These are phyloP conservation scores for Alternaria solani DNA, from an alignment of 2,329 filamentous ascomycete genomes.

Conservation along the genomic window DNA sequence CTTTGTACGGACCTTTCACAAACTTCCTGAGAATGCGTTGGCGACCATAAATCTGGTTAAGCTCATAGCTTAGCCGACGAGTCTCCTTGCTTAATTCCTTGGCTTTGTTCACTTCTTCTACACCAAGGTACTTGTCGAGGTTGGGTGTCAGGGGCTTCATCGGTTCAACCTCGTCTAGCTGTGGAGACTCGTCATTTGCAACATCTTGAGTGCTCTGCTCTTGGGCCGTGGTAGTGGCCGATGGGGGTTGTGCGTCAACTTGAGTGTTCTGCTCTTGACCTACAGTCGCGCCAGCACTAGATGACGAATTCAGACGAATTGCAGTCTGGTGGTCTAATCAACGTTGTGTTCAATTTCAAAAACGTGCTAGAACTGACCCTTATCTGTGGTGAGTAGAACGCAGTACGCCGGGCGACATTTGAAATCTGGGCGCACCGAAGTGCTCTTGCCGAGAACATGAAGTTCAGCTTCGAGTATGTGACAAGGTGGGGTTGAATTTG, in stretches of 20 bases:
- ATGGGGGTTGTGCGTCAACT: not conserved
- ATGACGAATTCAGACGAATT: constrained; percentile 3
- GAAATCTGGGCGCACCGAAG: not conserved
- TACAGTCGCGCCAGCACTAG: not conserved
- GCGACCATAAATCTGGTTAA: not conserved
- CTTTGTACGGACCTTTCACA: not conserved
- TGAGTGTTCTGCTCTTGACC: not conserved
- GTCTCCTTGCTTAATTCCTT: not conserved
- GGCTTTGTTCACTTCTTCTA: not conserved
- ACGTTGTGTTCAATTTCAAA: not conserved
- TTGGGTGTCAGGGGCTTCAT: not conserved
- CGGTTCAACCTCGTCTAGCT: not conserved
- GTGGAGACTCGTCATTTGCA: not conserved
- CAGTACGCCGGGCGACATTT: not conserved
- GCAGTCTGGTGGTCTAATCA: not conserved
- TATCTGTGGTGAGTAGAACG: not conserved
- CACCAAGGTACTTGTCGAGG: not conserved
- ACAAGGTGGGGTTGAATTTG: not conserved
- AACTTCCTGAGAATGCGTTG: not conserved
- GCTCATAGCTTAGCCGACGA: not conserved
- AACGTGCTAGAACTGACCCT: not conserved
- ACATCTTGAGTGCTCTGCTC: not conserved
- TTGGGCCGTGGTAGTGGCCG: not conserved
- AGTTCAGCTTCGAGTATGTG: not conserved
- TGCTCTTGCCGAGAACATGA: constrained; percentile 10